Base-by-base conservation (phyloP, 129 eudicot species). In the Tagetes erecta region DNA sequence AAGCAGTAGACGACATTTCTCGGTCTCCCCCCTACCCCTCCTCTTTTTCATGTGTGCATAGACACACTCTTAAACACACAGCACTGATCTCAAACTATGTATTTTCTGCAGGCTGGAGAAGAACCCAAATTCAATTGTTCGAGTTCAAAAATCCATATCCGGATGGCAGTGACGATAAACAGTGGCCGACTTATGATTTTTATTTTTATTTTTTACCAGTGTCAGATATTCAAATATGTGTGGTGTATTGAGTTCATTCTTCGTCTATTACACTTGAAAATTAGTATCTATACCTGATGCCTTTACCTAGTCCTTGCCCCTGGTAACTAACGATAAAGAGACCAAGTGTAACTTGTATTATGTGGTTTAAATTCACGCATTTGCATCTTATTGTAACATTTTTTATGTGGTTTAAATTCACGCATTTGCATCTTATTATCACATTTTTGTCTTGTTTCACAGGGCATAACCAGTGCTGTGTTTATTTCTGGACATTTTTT, bases 1-100 rank as follows among this genome's bases (percentile, higher is more conserved):
- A 80, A 78, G 87, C 96, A 38, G 84, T 85, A 55, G 91, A 94
- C 50, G 99, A 87, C 67, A 84, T 88, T 38, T 81, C 91, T 12
- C 78, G 80, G 98, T 92, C 33, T 68, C 57, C 80, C 51, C 74
- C 64, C 64, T 37, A 83, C 47, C 73, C 69, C 75, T 64, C 72
- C 76, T 56, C 71, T 34, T 84, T 63, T 64, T 62, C 78, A 31
- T 72, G 39, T 71, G 34, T 79, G 3, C 56, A 6, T 40, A 7
- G 46, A 30, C 34, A 60, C 47, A 50, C 53, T 4, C 67, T 10
- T 11, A 11, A 44, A 42, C 14, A 65, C 70, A 67, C 40, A 33
- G 1, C 3, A 7, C 50, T 78, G 76, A 68, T 50, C 6, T 44
- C 35, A 36, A 50, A 50, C 69, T 52, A 33, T 37, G 49, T 41